These are phyloP conservation scores for Vigna hirtella DNA, from an alignment of 306 rosid species.

Conservation along the genomic window DNA sequence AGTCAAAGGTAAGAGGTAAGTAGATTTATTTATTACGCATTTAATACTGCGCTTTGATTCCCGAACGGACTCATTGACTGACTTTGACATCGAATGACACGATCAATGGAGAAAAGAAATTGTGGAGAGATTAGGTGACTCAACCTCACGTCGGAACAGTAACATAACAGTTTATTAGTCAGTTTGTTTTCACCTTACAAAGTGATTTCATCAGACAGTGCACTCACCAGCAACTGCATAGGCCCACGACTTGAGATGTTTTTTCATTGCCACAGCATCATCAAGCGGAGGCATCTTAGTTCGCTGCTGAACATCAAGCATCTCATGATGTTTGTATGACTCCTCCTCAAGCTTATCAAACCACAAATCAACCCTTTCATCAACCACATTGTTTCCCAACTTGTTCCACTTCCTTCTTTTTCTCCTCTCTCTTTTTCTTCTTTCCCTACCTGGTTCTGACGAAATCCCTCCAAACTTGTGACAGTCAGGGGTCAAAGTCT, in stretches of 20 bases:
- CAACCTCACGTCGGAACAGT: no score
- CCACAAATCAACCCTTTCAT: conserved; percentile 44
- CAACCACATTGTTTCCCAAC: conserved; percentile 6
- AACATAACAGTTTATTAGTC: not conserved
- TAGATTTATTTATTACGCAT: no score
- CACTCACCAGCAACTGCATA: conserved; percentile 77
- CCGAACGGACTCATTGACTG: no score
- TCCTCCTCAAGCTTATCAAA: not conserved
- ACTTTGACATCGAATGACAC: no score
- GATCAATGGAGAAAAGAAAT: no score
- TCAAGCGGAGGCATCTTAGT: conserved; percentile 52
- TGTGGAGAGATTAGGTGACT: no score
- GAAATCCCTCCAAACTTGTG: conserved; percentile 30
- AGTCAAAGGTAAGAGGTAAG: no score
- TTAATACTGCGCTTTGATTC: no score
- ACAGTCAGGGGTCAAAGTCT: conserved; percentile 1
- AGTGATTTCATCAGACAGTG: conserved; percentile 51
- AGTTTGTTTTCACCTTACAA: not conserved
- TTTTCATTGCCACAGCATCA: conserved; percentile 71
- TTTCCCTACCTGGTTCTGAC: not conserved
- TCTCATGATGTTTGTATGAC: not conserved
- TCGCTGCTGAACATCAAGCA: not conserved
- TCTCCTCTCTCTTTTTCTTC: conserved; percentile 36
- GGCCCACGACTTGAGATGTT: conserved; percentile 81
- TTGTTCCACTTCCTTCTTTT: conserved; percentile 8